A percentile compares a stretch with the other conserved stretches of the same genome.
Evolutionary conservation across 805 yeast species (phyloP).

Genomic region (Nematodospora valgi): DNA sequence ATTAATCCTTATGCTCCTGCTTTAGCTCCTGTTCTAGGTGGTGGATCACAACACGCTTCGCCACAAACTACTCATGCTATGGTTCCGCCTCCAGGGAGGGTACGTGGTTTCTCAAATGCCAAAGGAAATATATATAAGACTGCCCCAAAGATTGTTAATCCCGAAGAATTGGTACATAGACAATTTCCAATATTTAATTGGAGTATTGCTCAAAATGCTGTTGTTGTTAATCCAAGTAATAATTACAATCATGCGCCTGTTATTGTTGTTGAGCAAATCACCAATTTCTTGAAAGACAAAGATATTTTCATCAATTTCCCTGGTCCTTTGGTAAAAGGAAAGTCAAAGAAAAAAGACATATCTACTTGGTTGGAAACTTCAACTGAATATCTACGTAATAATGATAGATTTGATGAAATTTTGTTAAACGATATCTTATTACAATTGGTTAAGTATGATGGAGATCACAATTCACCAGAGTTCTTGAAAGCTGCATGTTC

Average conservation of each 20-base stretch:
- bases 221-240: slow-evolving; percentile 28
- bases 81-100: slow-evolving; percentile 16
- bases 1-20: slow-evolving; percentile 42
- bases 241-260: slow-evolving; percentile 18
- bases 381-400: slow-evolving; percentile 13
- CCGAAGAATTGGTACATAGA: slow-evolving; percentile 50
- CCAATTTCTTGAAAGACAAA: slow-evolving; percentile 19
- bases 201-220: slow-evolving; percentile 34
- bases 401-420: slow-evolving; percentile 19
- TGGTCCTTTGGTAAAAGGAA: slow-evolving; percentile 60
- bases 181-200: slow-evolving; percentile 80
- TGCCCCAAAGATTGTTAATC: slow-evolving; percentile 29
- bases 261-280: slow-evolving; percentile 32
- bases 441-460: slow-evolving; percentile 27
- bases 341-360: slow-evolving; percentile 61
- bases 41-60: background rate
- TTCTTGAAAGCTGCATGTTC: slow-evolving; percentile 31
- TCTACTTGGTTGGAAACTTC: slow-evolving; percentile 53
- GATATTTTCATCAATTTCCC: slow-evolving; percentile 46
- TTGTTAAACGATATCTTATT: slow-evolving; percentile 31
- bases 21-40: slow-evolving; percentile 8
- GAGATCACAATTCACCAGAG: slow-evolving; percentile 22
- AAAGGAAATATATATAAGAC: slow-evolving; percentile 14
- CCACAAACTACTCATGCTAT: background rate
- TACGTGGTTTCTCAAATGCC: slow-evolving; percentile 21